phyloP scores from a whole-genome alignment of 1,284 basidiomycete genomes.

The Cutaneotrichosporon spelunceum region DNA sequence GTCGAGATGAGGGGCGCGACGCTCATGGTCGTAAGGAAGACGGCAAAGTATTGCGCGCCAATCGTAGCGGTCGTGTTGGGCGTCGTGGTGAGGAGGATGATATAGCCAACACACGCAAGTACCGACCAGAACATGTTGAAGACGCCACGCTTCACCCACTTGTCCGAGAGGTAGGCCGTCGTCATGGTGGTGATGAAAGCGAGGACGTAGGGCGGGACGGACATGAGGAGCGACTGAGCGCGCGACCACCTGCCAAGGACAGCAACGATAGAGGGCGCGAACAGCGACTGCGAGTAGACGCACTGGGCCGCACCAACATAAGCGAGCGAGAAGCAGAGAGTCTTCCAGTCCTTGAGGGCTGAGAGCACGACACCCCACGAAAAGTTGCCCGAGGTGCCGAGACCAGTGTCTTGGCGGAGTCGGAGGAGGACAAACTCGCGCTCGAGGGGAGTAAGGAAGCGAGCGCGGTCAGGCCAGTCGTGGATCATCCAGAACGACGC shows the following conservation, averaged over 20 bases:
- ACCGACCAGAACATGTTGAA: conserved; percentile 54
- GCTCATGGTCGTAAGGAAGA: conserved; percentile 51
- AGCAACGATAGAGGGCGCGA: conserved; percentile 52
- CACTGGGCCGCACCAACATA: conserved; percentile 51
- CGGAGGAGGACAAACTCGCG: conserved; percentile 46
- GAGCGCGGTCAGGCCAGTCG: conserved; percentile 53
- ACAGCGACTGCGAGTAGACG: conserved; percentile 51
- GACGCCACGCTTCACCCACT: conserved; percentile 44
- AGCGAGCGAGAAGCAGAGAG: conserved; percentile 44
- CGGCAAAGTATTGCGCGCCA: conserved; percentile 52
- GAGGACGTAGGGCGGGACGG: conserved; percentile 53
- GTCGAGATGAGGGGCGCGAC: conserved; percentile 52
- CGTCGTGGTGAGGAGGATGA: conserved; percentile 22
- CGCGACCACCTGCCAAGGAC: conserved; percentile 49
- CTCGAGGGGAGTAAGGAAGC: conserved; percentile 51
- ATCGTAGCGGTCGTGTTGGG: conserved; percentile 7
- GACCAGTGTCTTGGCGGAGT: conserved; percentile 49
- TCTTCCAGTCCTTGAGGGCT: conserved; percentile 49
- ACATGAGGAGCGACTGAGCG: conserved; percentile 50
- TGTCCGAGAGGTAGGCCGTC: conserved; percentile 51
- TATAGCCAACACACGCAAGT: conserved; percentile 52
- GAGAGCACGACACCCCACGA: conserved; percentile 17
- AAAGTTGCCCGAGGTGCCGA: conserved; percentile 45
- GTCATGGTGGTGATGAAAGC: conserved; percentile 54
- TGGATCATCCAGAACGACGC: conserved; percentile 49